These are phyloP conservation scores for Malania oleifera DNA, from an alignment of 164 flowering plant genomes.

Conservation along the genomic window DNA sequence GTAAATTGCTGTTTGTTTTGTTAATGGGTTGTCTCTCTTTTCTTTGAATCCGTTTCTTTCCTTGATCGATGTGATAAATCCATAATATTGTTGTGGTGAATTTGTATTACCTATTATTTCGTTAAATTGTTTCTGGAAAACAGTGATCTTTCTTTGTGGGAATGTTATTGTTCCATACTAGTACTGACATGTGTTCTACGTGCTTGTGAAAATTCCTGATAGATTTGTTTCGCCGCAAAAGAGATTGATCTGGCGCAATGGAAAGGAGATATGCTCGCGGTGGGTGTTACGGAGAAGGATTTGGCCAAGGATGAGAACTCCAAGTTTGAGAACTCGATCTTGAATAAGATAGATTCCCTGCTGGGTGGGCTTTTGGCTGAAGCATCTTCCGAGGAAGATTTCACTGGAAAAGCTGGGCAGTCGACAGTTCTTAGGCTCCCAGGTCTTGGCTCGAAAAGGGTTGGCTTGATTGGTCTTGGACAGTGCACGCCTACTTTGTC, in stretches of 20 bases:
- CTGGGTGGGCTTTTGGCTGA: slow-evolving; percentile 79
- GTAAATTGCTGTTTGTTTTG: too few species aligned
- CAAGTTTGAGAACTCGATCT: slow-evolving; percentile 57
- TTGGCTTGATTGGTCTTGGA: slow-evolving; percentile 86
- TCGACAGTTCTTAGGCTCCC: slow-evolving; percentile 72
- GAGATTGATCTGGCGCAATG: slow-evolving; percentile 65
- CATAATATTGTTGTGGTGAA: too few species aligned
- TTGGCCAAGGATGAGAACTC: slow-evolving; percentile 61
- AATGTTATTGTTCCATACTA: too few species aligned
- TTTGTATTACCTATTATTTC: too few species aligned
- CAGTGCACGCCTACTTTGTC: slow-evolving; percentile 25
- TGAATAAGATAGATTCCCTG: slow-evolving; percentile 59
- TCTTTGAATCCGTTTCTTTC: too few species aligned
- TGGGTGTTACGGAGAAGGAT: slow-evolving; percentile 90
- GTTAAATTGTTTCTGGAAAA: too few species aligned
- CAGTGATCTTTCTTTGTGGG: too few species aligned
- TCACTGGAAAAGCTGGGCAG: slow-evolving; percentile 88
- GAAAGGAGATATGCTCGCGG: slow-evolving; percentile 94
- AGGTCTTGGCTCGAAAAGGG: slow-evolving; percentile 69
- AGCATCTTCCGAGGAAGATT: slow-evolving; percentile 86
- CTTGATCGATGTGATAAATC: too few species aligned
- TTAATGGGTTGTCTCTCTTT: too few species aligned
- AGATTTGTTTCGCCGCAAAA: slow-evolving; percentile 62
- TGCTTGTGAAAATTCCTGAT: slow-evolving; percentile 10
- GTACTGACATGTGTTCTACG: slow-evolving; percentile 1